Conservation (phyloP, 2,329 filamentous ascomycete species). For the Pseudocercospora fuligena region DNA sequence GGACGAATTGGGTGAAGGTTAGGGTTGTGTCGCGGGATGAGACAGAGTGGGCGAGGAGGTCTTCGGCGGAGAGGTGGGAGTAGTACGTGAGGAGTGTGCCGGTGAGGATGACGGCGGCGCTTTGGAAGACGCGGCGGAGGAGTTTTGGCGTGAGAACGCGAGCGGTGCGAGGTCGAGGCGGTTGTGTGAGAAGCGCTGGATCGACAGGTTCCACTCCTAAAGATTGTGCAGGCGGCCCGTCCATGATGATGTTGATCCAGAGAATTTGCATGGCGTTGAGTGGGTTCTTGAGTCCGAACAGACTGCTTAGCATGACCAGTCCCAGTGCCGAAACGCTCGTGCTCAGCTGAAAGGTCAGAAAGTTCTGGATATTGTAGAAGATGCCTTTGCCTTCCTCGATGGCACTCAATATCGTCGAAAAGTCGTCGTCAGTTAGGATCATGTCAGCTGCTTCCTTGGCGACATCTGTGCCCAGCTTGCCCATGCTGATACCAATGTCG, state of each 20-base stretch:
- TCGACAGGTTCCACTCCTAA: slow-evolving; percentile 95
- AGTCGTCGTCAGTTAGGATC: slow-evolving; percentile 88
- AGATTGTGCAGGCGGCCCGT: slow-evolving; percentile 95
- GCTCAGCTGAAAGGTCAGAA: slow-evolving; percentile 96
- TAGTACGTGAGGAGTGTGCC: slow-evolving; percentile 92
- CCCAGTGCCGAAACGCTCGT: slow-evolving; percentile 93
- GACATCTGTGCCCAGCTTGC: slow-evolving; percentile 90
- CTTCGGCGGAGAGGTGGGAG: slow-evolving; percentile 84
- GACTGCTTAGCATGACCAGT: slow-evolving; percentile 88
- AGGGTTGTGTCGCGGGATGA: slow-evolving; percentile 96
- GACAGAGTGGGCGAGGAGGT: slow-evolving; percentile 61
- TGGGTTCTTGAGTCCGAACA: slow-evolving; percentile 90
- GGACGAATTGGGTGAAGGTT: slow-evolving; percentile 98
- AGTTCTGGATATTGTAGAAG: slow-evolving; percentile 99
- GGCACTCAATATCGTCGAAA: slow-evolving; percentile 87
- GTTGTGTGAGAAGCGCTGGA: slow-evolving; percentile 88
- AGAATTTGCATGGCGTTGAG: slow-evolving; percentile 99
- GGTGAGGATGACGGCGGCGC: slow-evolving; percentile 85
- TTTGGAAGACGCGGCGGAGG: slow-evolving; percentile 82
- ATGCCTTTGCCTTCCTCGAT: slow-evolving; percentile 99
- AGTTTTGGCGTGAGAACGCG: slow-evolving; percentile 86
- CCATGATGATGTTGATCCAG: slow-evolving; percentile 99
- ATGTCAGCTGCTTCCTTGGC: slow-evolving; percentile 96
- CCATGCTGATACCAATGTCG: slow-evolving; percentile 98
- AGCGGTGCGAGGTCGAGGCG: slow-evolving; percentile 83